Conservation (phyloP, 257 asterid species). For the Agastache rugosa region DNA sequence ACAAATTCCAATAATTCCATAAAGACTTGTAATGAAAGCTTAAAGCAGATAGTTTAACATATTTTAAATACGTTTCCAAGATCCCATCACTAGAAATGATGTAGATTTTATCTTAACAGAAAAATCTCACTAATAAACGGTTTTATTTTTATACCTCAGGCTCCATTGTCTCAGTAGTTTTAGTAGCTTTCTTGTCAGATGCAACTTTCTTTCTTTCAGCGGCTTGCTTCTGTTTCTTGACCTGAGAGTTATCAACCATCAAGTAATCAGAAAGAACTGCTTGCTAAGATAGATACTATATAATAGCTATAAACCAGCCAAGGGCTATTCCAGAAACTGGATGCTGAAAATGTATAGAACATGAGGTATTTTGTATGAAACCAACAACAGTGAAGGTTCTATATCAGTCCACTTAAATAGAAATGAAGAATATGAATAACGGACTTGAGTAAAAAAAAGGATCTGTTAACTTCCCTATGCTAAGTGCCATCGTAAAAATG, state of each 20-base stretch:
- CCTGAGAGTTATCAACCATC: constrained; percentile 45
- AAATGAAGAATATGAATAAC: background rate
- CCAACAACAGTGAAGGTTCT: background rate
- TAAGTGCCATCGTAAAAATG: constrained; percentile 1
- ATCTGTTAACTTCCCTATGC: background rate
- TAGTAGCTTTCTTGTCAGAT: constrained; percentile 45
- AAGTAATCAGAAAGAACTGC: constrained; percentile 27
- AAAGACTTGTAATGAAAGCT: background rate
- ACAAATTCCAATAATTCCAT: background rate
- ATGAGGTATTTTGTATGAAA: constrained; percentile 11
- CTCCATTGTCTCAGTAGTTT: constrained; percentile 42
- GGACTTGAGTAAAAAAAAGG: background rate
- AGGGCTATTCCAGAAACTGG: background rate
- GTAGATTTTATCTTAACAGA: constrained; percentile 2
- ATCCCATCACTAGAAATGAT: background rate
- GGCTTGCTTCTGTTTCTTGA: constrained; percentile 49
- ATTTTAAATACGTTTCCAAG: background rate
- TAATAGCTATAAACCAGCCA: background rate
- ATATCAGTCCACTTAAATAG: background rate
- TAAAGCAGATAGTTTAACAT: background rate
- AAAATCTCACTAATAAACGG: constrained; percentile 4
- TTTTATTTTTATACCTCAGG: constrained; percentile 36
- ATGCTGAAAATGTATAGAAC: constrained; percentile 6
- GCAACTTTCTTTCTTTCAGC: constrained; percentile 42
- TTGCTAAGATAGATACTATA: background rate